These are phyloP conservation scores for Xylaria digitata DNA, from an alignment of 2,329 filamentous ascomycete genomes.

Conservation along the genomic window DNA sequence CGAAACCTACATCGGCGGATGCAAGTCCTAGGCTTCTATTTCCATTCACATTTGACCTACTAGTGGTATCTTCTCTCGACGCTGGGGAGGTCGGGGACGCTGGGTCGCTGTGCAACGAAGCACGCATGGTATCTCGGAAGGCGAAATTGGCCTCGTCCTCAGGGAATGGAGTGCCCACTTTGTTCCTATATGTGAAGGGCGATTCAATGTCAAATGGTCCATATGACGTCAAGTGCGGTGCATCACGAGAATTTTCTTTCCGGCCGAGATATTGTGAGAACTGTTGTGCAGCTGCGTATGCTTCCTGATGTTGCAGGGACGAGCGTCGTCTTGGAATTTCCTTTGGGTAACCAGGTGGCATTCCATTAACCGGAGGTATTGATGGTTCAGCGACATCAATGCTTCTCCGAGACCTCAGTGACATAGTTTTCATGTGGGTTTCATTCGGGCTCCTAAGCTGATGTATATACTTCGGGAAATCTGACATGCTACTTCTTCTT, in stretches of 20 bases:
- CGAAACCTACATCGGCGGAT: constrained; percentile 40
- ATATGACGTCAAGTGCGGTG: neutral
- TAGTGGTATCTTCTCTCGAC: neutral
- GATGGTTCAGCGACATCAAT: constrained; percentile 2
- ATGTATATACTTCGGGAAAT: constrained; percentile 38
- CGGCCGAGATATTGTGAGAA: constrained; percentile 24
- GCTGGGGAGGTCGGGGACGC: constrained; percentile 4
- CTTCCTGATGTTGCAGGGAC: constrained; percentile 41
- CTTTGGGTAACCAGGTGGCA: constrained; percentile 32
- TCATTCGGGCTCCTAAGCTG: constrained; percentile 29
- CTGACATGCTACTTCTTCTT: constrained; percentile 45
- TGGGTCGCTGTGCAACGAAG: neutral
- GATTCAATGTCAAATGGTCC: neutral
- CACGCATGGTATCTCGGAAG: neutral
- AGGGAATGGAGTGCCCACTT: neutral
- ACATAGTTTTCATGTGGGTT: constrained; percentile 20
- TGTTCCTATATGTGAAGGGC: neutral
- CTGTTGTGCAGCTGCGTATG: constrained; percentile 38
- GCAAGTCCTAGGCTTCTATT: constrained; percentile 18
- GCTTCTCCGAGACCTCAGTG: neutral
- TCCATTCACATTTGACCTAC: neutral
- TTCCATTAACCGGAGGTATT: constrained; percentile 12
- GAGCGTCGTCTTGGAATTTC: constrained; percentile 43
- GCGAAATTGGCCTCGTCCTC: constrained; percentile 14
- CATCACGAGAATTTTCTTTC: neutral